Evolutionary conservation across 2,329 filamentous ascomycete species (phyloP).

Genomic region (Fonsecaea monophora): DNA sequence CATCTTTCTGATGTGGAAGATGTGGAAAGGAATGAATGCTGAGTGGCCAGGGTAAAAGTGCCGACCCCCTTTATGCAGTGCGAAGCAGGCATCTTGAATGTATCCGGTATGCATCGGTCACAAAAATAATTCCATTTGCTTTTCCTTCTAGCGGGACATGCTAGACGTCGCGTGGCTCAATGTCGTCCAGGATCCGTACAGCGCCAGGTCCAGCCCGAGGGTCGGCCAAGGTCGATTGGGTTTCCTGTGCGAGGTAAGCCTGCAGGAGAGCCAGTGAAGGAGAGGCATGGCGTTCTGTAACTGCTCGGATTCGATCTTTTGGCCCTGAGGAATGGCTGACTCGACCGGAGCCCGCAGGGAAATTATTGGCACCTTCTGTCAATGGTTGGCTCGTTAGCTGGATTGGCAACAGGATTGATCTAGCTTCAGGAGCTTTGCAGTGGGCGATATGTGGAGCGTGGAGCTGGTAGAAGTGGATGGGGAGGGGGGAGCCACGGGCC

Average conservation of each 20-base stretch:
- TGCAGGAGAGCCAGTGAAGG: conserved; percentile 3
- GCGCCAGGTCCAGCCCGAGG: neutral
- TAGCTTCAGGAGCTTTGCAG: conserved; percentile 6
- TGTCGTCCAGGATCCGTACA: neutral
- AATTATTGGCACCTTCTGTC: conserved; percentile 1
- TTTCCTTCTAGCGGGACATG: neutral
- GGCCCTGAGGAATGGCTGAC: conserved; percentile 8
- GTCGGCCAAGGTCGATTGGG: conserved; percentile 6
- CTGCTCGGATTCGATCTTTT: conserved; percentile 16
- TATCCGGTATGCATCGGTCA: conserved; percentile 24
- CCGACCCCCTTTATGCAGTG: conserved; percentile 15
- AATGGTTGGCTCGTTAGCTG: conserved; percentile 10
- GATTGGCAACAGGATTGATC: neutral
- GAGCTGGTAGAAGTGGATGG: conserved; percentile 16
- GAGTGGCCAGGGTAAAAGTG: conserved; percentile 24
- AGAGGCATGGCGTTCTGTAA: conserved; percentile 13
- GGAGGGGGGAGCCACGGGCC: neutral
- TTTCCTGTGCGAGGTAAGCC: neutral
- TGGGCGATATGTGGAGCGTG: conserved; percentile 23
- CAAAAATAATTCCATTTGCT: conserved; percentile 27
- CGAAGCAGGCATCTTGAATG: conserved; percentile 2
- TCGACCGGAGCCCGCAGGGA: conserved; percentile 20
- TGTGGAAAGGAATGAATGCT: neutral
- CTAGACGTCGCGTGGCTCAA: conserved; percentile 16
- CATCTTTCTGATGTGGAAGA: conserved; percentile 7